Evolutionary conservation across 1,139 yeast genomes (phyloP), one percentile per base, ranked within the genome.

Genomic region (Pneumocystis murina): DNA sequence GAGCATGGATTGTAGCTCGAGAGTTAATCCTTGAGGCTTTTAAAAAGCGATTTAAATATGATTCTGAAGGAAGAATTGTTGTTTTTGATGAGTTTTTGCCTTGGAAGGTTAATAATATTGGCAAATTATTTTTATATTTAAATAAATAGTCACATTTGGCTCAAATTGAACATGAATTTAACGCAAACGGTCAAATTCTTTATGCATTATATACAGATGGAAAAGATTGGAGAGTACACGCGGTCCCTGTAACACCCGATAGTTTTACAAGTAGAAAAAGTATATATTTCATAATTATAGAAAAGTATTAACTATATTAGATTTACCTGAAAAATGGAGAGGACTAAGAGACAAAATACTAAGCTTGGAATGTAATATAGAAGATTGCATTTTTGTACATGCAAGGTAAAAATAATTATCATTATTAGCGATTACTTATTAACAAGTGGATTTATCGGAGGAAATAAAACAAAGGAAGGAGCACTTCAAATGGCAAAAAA

Each of bases 1-100:
- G 84, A 66, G 83, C 95, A 17, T 92, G 97, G 95, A 79, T 89
- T 68, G 97, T 96, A 61, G 97, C 97, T 36, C 86, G 87, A 72
- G 77, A 81, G 62, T 77, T 86, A 60, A 97, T 92, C 41, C 80
- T 80, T 68, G 76, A 78, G n/a, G 90, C 96, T 0, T 82, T 89
- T 69, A 76, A 77, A 5, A 70, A 75, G 24, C 71, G 78, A 3
- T 61, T 62, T 35, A 59, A 71, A 66, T 70, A 74, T 66, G 77
- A 73, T 64, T 48, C 67, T 59, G 79, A 85, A 36, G 96, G 96
- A 39, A 82, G 85, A 68, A 84, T 92, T 62, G 72, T 94, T 16
- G 79, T 87, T 2, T 79, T 92, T 68, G 84, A 82, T 28, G 81
- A 80, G 68, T 88, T 85, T 72, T 87, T 90, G 66, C 95, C 96